A percentile compares a stretch with the other conserved stretches of the same genome.
phyloP scores from a whole-genome alignment of 768 basidiomycete species.

The Pholiota molesta region DNA sequence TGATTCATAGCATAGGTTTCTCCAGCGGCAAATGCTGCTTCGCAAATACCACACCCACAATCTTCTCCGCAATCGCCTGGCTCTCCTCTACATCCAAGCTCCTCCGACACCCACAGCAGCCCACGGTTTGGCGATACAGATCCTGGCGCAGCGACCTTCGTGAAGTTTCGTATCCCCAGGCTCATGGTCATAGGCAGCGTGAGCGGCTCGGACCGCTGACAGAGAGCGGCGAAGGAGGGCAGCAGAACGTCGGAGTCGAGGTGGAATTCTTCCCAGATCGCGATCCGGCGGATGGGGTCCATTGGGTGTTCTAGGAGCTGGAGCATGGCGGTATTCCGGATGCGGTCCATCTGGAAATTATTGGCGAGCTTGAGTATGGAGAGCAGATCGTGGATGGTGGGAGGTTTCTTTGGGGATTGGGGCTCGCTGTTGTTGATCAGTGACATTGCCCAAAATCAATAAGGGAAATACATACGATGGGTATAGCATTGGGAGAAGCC shows the following conservation, averaged over 20 bases:
- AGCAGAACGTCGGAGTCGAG: constrained; percentile 32
- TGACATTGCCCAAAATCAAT: neutral
- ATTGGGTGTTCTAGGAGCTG: constrained; percentile 31
- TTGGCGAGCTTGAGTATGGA: constrained; percentile 38
- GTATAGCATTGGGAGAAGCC: constrained; percentile 57
- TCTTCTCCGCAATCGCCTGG: constrained; percentile 25
- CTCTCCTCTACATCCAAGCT: constrained; percentile 26
- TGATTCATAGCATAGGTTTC: constrained; percentile 14
- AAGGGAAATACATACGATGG: constrained; percentile 43
- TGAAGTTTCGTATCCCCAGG: constrained; percentile 35
- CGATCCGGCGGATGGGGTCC: constrained; percentile 36
- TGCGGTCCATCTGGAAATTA: constrained; percentile 34
- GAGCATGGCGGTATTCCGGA: constrained; percentile 30
- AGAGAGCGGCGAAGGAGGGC: constrained; percentile 32
- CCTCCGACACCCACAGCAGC: constrained; percentile 28
- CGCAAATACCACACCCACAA: constrained; percentile 21
- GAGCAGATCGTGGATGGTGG: constrained; percentile 32
- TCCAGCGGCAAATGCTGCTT: constrained; percentile 11
- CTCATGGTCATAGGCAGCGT: constrained; percentile 36
- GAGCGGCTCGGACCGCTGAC: constrained; percentile 33
- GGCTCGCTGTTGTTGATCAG: neutral
- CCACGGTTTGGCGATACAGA: constrained; percentile 31
- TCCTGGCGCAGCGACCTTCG: constrained; percentile 36
- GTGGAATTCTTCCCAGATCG: constrained; percentile 38
- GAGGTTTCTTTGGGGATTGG: constrained; percentile 20